Evolutionary conservation across 2,329 filamentous ascomycete species (phyloP), one percentile per base, ranked within the genome.

Genomic region (Huntiella omanensis): DNA sequence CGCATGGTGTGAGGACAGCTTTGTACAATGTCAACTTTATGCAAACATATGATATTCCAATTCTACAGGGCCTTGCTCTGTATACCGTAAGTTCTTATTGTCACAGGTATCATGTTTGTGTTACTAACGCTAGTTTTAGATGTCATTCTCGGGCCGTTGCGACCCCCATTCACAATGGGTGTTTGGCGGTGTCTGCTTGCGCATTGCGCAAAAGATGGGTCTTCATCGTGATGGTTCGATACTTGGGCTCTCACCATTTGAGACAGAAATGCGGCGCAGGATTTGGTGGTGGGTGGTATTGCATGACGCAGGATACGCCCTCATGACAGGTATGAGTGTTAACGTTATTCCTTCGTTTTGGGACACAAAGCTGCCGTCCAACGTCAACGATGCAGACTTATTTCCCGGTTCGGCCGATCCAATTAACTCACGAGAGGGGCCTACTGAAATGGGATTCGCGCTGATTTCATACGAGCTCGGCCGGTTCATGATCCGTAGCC

Each of bases 141-240:
- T 70, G 41, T 73, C 72, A 1, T 60, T 77, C 1, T 66, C 73
- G 45, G 70, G 71, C 33, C 67, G 70, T 4, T 74, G 73, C 53
- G 70, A 76, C 50, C 67, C 68, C 2, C 72, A 77, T 52, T 69
- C 70, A 2, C 64, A 70, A 4, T 78, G 73, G 71, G 68, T 77
- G 38, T 55, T 80, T 16, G 73, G 71, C 44, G 75, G 75, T 4
- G 63, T 75, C 12, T 64, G 74, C 4, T 64, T 81, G 33, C 69
- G 77, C 15, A 73, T 81, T 45, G 76, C 75, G 1, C 72, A 79
- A 55, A 76, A 77, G 55, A 76, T 81, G 66, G 77, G 77, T 1
- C 64, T 80, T 41, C 75, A 80, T 50, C 67, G 72, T 10, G 76
- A 81, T 49, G 75, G 74, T 33, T 67, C 70, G 49, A 57, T 60